Base-by-base conservation (phyloP, 352 stramenopile genomes). In the Globisporangium middletonii region DNA sequence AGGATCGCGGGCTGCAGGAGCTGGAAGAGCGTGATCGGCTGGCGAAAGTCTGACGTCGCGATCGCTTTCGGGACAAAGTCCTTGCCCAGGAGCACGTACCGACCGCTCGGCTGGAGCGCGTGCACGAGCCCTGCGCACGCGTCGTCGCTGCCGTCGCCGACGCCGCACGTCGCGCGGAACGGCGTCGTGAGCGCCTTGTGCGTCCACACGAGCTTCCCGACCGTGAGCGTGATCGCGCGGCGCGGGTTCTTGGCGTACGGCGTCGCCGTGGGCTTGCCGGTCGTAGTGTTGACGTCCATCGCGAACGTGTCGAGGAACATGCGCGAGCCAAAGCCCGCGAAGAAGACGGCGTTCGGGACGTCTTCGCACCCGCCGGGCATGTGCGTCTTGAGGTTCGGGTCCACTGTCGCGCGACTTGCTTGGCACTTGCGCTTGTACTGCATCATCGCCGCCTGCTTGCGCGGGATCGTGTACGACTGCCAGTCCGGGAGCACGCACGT, bases 121-220 rank as follows among this genome's bases (percentile, higher is more conserved):
- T 66, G 60, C 52, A 72, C 64, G 9, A 84, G 43, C 2, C 68
- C 68, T 4, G 67, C 37, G 33, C 75, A 82, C 1, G 42, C 46
- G 1, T 66, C 64, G 18, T 42, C 37, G 15, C 53, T 47, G 0
- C 23, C 41, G 15, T 55, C 63, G 3, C 23, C 23, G 23, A 33
- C 33, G 0, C 38, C 37, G 1, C 54, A 52, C n/a, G 63, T 60
- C 4, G 54, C 55, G 6, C n/a, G 59, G 16, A 70, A 79, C 5
- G 52, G 55, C 28, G 69, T 47, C 11, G 53, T 49, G 45, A 69
- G 48, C 26, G 58, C 38, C 19, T 71, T 59, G 43, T 70, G 75
- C 28, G 37, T 63, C 75, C 75, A 85, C 12, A 64, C 71, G 15
- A 85, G 50, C 23, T 68, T 74, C 3, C 62, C 68, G 23, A 80